Conservation (phyloP, 129 eudicot species). For the Artemisia argyi region DNA sequence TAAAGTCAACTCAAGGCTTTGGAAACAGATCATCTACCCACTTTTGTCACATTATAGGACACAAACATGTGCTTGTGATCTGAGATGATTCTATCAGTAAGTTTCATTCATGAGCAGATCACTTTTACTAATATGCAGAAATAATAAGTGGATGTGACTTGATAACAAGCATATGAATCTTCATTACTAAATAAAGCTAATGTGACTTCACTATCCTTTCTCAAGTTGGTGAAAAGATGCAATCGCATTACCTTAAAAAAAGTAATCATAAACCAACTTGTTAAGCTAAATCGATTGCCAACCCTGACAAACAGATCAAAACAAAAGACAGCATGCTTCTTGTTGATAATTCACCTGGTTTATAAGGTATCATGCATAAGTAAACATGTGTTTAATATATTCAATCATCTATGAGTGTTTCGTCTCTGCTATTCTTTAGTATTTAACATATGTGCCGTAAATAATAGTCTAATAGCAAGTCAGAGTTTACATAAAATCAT, state of each 20-base stretch:
- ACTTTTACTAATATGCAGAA: not conserved
- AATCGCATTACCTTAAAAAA: constrained; percentile 6
- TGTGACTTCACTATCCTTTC: not conserved
- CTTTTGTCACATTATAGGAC: not conserved
- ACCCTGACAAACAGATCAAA: not conserved
- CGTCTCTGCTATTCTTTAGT: not conserved
- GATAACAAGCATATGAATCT: constrained; percentile 10
- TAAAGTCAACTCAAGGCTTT: constrained; percentile 17
- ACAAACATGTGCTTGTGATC: constrained; percentile 12
- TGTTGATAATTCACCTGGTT: not conserved
- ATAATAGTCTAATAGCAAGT: not conserved
- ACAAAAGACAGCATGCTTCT: not conserved
- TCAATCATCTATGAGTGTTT: not conserved
- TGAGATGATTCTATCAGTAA: not conserved
- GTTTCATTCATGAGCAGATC: not conserved
- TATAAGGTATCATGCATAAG: not conserved
- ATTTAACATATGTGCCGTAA: not conserved
- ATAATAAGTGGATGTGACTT: not conserved
- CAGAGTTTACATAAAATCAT: constrained; percentile 9
- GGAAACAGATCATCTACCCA: not conserved
- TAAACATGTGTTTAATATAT: constrained; percentile 1
- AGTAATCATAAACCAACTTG: constrained; percentile 12
- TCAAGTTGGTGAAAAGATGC: constrained; percentile 15
- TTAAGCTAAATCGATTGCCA: not conserved
- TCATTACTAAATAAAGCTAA: not conserved